Evolutionary conservation across 805 yeast species (phyloP), one percentile per base, ranked within the genome.

Genomic region (Torulaspora indica): DNA sequence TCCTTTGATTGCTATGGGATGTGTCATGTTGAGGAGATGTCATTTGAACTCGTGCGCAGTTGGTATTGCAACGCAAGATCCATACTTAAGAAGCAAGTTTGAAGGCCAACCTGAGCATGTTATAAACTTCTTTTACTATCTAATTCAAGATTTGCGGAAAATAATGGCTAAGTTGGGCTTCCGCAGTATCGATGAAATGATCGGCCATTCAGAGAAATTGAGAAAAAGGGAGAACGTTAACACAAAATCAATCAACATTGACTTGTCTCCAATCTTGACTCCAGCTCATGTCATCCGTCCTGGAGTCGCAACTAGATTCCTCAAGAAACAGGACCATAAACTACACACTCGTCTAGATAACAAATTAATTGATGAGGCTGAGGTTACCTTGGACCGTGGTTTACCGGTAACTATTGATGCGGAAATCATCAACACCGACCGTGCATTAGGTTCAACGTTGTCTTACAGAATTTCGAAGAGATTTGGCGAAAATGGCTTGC

Each of bases 31-130:
- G 85, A 79, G 96, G 70, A 87, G 85, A 74, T 87, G 97, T 64
- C 98, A 91, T 67, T 73, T 86, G 48, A 86, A 87, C 71, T 79
- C 95, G 31, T 91, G 98, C 70, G 96, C 98, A 23, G 98, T 91
- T 39, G 98, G 98, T 71, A 86, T 91, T 72, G 98, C 98, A 36
- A 91, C 98, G 24, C 98, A 93, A 70, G 98, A 91, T 67, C 97
- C 97, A 14, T 87, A 81, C 54, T 76, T 91, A 55, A 80, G 98
- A 70, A 79, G 79, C 70, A 93, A 91, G 69, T 91, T 91, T 71
- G 75, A 78, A 60, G 98, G 98, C 63, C 90, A 96, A 40, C 98
- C 98, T 41, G 98, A 91, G 71, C 97, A 91, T 63, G 98, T 91
- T 47, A 90, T 91, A 69, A 91, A 91, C 76, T 93, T 91, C 76